Base-by-base conservation (phyloP, 164 flowering plant genomes). In the Vitis rupestris region DNA sequence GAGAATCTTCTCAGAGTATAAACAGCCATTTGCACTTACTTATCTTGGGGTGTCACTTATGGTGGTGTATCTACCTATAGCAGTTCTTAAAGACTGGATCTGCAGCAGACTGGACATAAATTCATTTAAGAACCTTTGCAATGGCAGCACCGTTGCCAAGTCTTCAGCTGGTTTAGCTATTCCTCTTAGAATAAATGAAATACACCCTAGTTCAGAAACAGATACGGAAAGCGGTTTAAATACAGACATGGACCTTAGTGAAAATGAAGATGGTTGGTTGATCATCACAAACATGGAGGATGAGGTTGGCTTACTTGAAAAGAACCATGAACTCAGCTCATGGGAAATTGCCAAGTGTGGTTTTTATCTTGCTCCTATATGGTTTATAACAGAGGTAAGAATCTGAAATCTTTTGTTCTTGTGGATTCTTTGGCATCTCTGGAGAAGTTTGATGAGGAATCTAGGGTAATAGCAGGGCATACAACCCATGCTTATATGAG, bases 1-100 rank as follows among this genome's bases (percentile, higher is more conserved):
- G 93, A 80, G 78, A 52, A 86, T 87, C 17, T 89, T 87, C 63
- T 16, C 61, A 30, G 80, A 80, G 68, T 87, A 89, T 59, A 82
- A 65, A 59, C 93, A 85, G 61, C 93, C 93, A 51, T 89, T 89
- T 66, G 87, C 82, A 17, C 59, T 89, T 55, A 80, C 93, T 0
- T 89, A 87, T 71, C 72, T 87, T n/a, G 91, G 89, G 48, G 83
- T 77, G 13, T 84, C 93, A 63, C 88, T 89, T 48, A 82, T 89
- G 93, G 85, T 72, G 15, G 70, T 85, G 27, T 83, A 82, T 74
- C 72, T 87, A 58, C 93, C 93, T 7, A 50, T 89, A 61, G 85
- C 93, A 23, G 10, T 61, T 56, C 27, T 84, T 4, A 86, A 78
- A 72, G 83, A 87, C 56, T 82, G 81, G 82, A 52, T 80, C 30